Evolutionary conservation across 78 protist species (phyloP).

Genomic region (Monosiga brevicollis): DNA sequence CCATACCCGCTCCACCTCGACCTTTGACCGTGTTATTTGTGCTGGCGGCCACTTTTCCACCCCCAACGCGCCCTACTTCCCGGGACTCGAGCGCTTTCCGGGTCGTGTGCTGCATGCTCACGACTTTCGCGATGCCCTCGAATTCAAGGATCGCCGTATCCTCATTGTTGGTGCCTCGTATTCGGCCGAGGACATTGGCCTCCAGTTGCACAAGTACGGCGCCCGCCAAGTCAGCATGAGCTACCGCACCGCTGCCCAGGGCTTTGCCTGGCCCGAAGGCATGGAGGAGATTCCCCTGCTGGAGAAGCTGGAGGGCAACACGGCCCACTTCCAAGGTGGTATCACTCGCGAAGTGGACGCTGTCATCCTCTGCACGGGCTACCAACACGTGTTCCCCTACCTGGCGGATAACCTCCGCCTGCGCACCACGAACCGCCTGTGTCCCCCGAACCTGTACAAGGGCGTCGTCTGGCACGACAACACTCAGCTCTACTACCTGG

Average conservation of each 20-base stretch:
- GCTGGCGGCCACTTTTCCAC: too few relatives aligned
- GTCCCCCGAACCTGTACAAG: background rate
- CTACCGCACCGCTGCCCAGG: slow-evolving; percentile 9
- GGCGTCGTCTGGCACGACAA: slow-evolving; percentile 9
- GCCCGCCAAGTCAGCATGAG: background rate
- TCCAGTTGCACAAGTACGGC: slow-evolving; percentile 6
- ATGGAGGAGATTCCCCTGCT: slow-evolving; percentile 2
- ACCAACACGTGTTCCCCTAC: slow-evolving; percentile 8
- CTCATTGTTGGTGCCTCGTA: slow-evolving; percentile 14
- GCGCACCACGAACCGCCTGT: background rate
- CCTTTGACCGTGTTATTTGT: too few relatives aligned
- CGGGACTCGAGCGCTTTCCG: background rate
- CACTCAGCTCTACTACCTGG: slow-evolving; percentile 5
- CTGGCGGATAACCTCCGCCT: background rate
- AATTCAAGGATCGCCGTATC: background rate
- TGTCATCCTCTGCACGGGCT: slow-evolving; percentile 18
- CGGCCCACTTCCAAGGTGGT: slow-evolving; percentile 13
- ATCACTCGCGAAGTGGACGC: slow-evolving; percentile 8
- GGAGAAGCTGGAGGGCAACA: background rate
- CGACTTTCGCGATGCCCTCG: slow-evolving; percentile 3
- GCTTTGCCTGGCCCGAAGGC: background rate
- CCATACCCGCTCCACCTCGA: background rate
- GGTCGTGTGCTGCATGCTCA: slow-evolving; percentile 24
- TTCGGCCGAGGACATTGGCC: slow-evolving; percentile 14
- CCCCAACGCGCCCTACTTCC: too few relatives aligned